A percentile compares a stretch with the other conserved stretches of the same genome.
phyloP scores from a whole-genome alignment of 2,329 filamentous ascomycete genomes.

The Scleromitrula shiraiana region DNA sequence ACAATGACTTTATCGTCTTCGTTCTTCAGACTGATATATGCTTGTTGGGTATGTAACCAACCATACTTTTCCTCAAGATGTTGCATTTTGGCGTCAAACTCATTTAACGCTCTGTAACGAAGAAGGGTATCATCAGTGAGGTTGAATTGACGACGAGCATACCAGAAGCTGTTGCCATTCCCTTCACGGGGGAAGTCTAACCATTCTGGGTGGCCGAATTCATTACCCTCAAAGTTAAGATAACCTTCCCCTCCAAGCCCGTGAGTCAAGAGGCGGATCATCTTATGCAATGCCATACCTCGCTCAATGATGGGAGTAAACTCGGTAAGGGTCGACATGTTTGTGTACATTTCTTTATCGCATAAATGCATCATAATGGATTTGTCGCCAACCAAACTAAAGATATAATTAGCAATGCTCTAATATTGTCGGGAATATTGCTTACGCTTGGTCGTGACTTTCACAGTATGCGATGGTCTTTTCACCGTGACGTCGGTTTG shows the following conservation, averaged over 20 bases:
- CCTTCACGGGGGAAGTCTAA: conserved; percentile 94
- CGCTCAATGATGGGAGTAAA: conserved; percentile 83
- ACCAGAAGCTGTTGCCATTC: conserved; percentile 90
- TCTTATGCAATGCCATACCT: conserved; percentile 89
- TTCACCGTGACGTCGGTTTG: conserved; percentile 88
- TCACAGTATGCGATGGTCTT: conserved; percentile 98
- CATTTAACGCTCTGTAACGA: conserved; percentile 84
- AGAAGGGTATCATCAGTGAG: conserved; percentile 78
- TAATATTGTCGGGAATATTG: not conserved
- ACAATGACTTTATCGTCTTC: conserved; percentile 91
- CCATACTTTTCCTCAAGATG: conserved; percentile 78
- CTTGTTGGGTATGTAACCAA: conserved; percentile 80
- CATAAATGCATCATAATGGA: conserved; percentile 97
- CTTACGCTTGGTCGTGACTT: conserved; percentile 94
- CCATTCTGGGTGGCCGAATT: conserved; percentile 98
- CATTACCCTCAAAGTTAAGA: conserved; percentile 97
- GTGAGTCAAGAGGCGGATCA: conserved; percentile 93
- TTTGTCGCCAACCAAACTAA: conserved; percentile 89
- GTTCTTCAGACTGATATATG: conserved; percentile 89
- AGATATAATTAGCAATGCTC: conserved; percentile 17
- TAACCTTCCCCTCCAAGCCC: conserved; percentile 90
- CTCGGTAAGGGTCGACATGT: conserved; percentile 85
- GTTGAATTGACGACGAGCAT: conserved; percentile 88
- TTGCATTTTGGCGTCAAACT: conserved; percentile 92
- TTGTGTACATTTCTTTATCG: conserved; percentile 93